Conservation (phyloP, 2,329 filamentous ascomycete species). For the Penicillium sp. region DNA sequence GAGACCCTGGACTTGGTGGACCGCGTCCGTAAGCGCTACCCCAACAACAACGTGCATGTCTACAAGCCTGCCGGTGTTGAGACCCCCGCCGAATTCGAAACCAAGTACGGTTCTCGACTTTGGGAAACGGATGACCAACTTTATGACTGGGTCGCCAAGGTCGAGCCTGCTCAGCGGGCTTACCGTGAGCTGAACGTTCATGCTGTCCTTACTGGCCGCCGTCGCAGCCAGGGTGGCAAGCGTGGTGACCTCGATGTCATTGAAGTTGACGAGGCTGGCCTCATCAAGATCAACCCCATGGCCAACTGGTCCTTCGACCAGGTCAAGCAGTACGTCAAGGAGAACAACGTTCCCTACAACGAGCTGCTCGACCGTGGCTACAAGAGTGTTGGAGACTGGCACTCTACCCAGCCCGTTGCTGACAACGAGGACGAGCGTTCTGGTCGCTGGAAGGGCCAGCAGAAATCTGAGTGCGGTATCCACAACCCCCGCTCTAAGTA, state of each 20-base stretch:
- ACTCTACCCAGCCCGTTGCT: constrained; percentile 87
- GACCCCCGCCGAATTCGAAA: constrained; percentile 76
- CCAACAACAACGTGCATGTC: constrained; percentile 78
- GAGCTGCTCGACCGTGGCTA: constrained; percentile 89
- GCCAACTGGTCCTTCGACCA: constrained; percentile 93
- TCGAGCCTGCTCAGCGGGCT: constrained; percentile 91
- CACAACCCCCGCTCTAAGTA: constrained; percentile 98
- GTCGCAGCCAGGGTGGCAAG: constrained; percentile 90
- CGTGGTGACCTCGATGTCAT: constrained; percentile 88
- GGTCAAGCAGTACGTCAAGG: constrained; percentile 83
- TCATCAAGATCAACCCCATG: constrained; percentile 97
- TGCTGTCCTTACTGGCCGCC: constrained; percentile 88
- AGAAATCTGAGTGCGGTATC: constrained; percentile 97
- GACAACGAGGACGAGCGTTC: constrained; percentile 95
- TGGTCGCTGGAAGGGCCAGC: constrained; percentile 93
- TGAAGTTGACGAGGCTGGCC: constrained; percentile 86
- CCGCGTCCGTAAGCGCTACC: constrained; percentile 75
- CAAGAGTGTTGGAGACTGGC: constrained; percentile 98
- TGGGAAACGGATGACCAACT: constrained; percentile 86
- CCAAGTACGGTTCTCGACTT: constrained; percentile 77
- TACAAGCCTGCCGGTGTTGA: constrained; percentile 83
- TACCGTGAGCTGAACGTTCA: constrained; percentile 86
- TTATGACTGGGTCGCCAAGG: constrained; percentile 97
- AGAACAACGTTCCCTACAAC: constrained; percentile 92
- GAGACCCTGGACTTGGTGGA: constrained; percentile 77